These are phyloP conservation scores for Colletotrichum sansevieriae DNA, from an alignment of 2,329 filamentous ascomycete genomes.

Conservation along the genomic window DNA sequence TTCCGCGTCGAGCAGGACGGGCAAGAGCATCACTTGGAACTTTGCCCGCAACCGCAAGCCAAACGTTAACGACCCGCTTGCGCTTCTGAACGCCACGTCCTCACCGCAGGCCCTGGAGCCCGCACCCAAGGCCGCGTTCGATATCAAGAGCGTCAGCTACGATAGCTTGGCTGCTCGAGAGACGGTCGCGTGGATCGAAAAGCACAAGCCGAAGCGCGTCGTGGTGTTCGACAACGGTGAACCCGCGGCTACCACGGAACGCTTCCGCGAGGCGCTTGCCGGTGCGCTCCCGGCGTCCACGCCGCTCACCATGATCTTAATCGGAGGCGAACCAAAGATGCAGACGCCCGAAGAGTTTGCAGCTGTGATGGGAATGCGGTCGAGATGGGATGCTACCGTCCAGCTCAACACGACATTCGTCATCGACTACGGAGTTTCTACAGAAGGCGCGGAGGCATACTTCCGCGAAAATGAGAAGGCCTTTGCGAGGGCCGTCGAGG, in stretches of 20 bases:
- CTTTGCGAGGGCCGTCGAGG: slow-evolving; percentile 24
- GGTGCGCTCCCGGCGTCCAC: background rate
- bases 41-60: slow-evolving; percentile 42
- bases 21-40: slow-evolving; percentile 46
- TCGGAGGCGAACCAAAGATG: slow-evolving; percentile 23
- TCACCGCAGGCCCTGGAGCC: slow-evolving; percentile 31
- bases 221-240: slow-evolving; percentile 45
- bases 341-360: background rate
- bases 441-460: slow-evolving; percentile 23
- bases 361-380: background rate
- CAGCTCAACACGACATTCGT: slow-evolving; percentile 39
- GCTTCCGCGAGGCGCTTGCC: slow-evolving; percentile 20
- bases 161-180: slow-evolving; percentile 13
- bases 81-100: slow-evolving; percentile 48
- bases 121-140: slow-evolving; percentile 1
- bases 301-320: slow-evolving; percentile 4
- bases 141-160: slow-evolving; percentile 39
- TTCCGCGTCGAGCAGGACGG: slow-evolving; percentile 49
- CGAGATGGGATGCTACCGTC: slow-evolving; percentile 11
- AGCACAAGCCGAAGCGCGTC: slow-evolving; percentile 37
- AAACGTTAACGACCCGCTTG: slow-evolving; percentile 41
- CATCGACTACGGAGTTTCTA: slow-evolving; percentile 27
- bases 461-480: background rate
- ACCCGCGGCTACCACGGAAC: slow-evolving; percentile 7
- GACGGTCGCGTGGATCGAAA: slow-evolving; percentile 36